Percentiles rank a stretch among this genome's conserved stretches.
These are phyloP conservation scores for Phialemonium atrogriseum DNA, from an alignment of 2,329 filamentous ascomycete species.

Conservation along the genomic window DNA sequence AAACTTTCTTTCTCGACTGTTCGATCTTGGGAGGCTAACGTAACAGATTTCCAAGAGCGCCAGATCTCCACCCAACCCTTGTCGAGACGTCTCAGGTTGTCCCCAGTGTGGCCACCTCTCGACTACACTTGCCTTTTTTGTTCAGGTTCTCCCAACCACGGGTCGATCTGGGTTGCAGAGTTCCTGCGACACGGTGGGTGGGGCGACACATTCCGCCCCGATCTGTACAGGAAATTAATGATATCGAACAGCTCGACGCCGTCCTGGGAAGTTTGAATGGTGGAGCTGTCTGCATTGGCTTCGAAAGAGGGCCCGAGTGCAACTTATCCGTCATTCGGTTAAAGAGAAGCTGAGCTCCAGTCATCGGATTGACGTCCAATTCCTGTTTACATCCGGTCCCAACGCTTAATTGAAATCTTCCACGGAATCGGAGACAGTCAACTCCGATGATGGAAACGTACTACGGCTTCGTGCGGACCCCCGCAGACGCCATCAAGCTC, in stretches of 20 bases:
- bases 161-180: constrained; percentile 8
- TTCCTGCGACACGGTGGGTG: constrained; percentile 2
- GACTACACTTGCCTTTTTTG: constrained; percentile 8
- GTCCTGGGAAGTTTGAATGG: too few species aligned
- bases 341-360: too few species aligned
- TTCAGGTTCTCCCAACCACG: constrained; percentile 4
- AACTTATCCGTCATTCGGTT: too few species aligned
- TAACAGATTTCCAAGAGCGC: constrained; percentile 8
- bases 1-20: constrained; percentile 2
- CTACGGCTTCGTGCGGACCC: constrained; percentile 89
- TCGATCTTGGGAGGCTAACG: constrained; percentile 12
- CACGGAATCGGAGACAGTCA: too few species aligned
- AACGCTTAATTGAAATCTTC: too few species aligned
- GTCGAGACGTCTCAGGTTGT: constrained; percentile 13
- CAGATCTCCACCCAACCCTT: constrained; percentile 6
- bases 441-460: constrained; percentile 93
- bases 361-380: too few species aligned
- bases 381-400: too few species aligned
- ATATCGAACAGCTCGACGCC: too few species aligned
- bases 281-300: too few species aligned
- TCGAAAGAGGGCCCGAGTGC: too few species aligned
- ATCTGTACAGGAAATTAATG: too few species aligned
- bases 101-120: constrained; percentile 5
- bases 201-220: too few species aligned
- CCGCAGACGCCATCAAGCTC: constrained; percentile 93